phyloP scores from a whole-genome alignment of 129 eudicot genomes.

The Tanacetum coccineum region DNA sequence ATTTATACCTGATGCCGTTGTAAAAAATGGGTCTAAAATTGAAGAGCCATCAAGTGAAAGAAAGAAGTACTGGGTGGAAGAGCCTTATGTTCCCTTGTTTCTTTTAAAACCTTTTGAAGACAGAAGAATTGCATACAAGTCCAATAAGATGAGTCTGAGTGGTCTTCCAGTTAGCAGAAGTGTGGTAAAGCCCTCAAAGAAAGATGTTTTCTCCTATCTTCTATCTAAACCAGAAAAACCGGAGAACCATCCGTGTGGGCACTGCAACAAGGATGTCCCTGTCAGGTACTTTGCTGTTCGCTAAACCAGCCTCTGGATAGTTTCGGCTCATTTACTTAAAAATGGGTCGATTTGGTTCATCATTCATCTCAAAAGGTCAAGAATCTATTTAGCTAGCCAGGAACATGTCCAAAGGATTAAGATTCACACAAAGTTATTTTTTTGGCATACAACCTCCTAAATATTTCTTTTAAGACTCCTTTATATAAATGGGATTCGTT shows the following conservation, averaged over 20 bases:
- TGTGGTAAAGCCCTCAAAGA: slow-evolving; percentile 36
- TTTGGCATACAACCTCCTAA: too few relatives aligned
- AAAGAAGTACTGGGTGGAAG: slow-evolving; percentile 92
- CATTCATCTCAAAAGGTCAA: slow-evolving; percentile 9
- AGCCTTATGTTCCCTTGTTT: slow-evolving; percentile 71
- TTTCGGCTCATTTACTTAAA: background rate
- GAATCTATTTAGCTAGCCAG: background rate
- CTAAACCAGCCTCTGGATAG: background rate
- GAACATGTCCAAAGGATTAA: background rate
- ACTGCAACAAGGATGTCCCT: slow-evolving; percentile 73
- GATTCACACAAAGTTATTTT: too few relatives aligned
- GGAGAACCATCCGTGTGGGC: slow-evolving; percentile 64
- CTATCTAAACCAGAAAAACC: slow-evolving; percentile 61
- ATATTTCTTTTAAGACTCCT: too few relatives aligned
- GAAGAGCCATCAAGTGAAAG: slow-evolving; percentile 67
- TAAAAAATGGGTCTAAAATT: slow-evolving; percentile 53
- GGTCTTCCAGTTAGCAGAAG: slow-evolving; percentile 32
- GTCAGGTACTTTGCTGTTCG: slow-evolving; percentile 50
- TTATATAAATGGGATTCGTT: too few relatives aligned
- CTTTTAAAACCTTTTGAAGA: slow-evolving; percentile 78
- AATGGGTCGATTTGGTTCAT: background rate
- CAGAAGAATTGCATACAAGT: slow-evolving; percentile 62
- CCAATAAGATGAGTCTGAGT: slow-evolving; percentile 36
- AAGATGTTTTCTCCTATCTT: slow-evolving; percentile 66
- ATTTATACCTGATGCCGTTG: slow-evolving; percentile 74